Conservation (phyloP, 441 rosid species). For the Arabidopsis hybrid region DNA sequence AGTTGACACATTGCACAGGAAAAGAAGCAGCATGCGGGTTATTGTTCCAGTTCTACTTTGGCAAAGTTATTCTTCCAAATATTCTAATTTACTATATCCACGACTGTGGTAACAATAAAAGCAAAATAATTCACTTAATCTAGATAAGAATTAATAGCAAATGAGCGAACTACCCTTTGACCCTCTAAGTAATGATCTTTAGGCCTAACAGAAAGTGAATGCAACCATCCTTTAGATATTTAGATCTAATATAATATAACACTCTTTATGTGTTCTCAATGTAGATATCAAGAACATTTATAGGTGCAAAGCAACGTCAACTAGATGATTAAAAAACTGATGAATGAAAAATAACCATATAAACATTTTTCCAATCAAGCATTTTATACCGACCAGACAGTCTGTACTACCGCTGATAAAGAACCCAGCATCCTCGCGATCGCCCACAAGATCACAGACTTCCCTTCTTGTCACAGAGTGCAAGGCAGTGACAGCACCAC, state of each 20-base stretch:
- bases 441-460: conserved; percentile 98
- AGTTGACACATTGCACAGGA: neutral
- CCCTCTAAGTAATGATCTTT: conserved; percentile 21
- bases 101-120: neutral
- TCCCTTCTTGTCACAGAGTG: conserved; percentile 98
- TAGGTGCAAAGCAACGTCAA: conserved; percentile 28
- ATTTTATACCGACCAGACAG: conserved; percentile 60
- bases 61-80: conserved; percentile 19
- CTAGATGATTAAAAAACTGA: conserved; percentile 5
- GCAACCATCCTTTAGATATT: conserved; percentile 2
- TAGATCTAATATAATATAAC: conserved; percentile 14
- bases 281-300: conserved; percentile 14
- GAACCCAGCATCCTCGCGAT: conserved; percentile 99
- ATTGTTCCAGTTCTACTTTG: conserved; percentile 22
- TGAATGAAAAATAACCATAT: conserved; percentile 18
- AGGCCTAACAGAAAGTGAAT: conserved; percentile 8
- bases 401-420: conserved; percentile 99
- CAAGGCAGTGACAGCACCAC: conserved; percentile 94
- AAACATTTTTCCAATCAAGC: conserved; percentile 26
- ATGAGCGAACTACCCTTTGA: conserved; percentile 19
- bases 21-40: conserved; percentile 1
- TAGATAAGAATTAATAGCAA: conserved; percentile 12
- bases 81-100: conserved; percentile 23
- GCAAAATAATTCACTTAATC: neutral
- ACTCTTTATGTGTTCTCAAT: conserved; percentile 22